A percentile compares a stretch with the other conserved stretches of the same genome.
phyloP scores from a whole-genome alignment of 1,284 basidiomycete species.

The Coniferiporia sulphurascens region DNA sequence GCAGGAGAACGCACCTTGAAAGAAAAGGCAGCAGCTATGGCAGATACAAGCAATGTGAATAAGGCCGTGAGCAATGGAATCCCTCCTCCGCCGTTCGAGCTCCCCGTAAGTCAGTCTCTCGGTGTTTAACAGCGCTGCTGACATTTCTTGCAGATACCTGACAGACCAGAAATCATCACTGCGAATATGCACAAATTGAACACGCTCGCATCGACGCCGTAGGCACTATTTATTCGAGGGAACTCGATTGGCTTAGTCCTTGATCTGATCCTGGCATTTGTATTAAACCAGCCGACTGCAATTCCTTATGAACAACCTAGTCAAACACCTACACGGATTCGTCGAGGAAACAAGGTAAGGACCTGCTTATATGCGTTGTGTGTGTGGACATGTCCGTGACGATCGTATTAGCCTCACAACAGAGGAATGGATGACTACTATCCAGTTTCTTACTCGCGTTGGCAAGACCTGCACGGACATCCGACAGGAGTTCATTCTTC shows the following conservation, averaged over 20 bases:
- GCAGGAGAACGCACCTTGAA: background rate
- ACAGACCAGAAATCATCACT: constrained; percentile 51
- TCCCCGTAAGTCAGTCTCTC: constrained; percentile 27
- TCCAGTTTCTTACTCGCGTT: constrained; percentile 70
- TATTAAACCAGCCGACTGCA: constrained; percentile 35
- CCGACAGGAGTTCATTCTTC: constrained; percentile 81
- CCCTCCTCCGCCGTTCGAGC: constrained; percentile 26
- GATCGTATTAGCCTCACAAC: constrained; percentile 69
- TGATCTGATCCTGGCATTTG: background rate
- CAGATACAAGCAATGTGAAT: constrained; percentile 12
- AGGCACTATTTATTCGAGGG: constrained; percentile 23
- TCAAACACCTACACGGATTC: constrained; percentile 68
- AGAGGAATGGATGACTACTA: constrained; percentile 80
- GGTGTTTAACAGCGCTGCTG: background rate
- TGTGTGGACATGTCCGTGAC: too few relatives aligned
- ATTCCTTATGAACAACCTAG: constrained; percentile 44
- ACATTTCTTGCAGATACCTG: constrained; percentile 36
- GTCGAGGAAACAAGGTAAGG: constrained; percentile 59
- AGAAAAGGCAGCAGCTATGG: background rate
- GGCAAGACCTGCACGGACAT: constrained; percentile 70
- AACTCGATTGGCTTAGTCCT: too few relatives aligned
- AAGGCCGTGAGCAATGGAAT: constrained; percentile 32
- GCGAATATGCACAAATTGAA: constrained; percentile 47
- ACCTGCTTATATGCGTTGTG: background rate
- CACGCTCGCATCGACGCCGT: constrained; percentile 40